Conservation (phyloP, 2,329 filamentous ascomycete species). For the Incumbomyces delicatus region DNA sequence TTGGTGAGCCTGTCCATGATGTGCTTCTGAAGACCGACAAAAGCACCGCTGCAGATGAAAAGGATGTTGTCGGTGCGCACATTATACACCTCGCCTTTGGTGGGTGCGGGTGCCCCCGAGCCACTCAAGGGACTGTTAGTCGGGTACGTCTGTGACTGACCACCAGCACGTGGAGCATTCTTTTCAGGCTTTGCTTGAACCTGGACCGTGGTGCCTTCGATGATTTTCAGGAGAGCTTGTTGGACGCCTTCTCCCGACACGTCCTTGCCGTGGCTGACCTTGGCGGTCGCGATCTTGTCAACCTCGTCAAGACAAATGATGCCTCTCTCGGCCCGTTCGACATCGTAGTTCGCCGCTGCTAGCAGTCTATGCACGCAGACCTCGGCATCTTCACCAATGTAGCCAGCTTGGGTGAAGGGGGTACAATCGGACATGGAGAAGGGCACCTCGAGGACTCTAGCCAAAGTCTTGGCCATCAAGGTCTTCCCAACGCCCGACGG, state of each 20-base stretch:
- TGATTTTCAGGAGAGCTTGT: conserved; percentile 87
- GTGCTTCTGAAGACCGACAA: conserved; percentile 81
- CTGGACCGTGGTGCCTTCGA: conserved; percentile 89
- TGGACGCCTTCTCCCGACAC: conserved; percentile 95
- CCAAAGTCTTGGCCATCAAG: conserved; percentile 80
- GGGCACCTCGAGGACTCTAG: conserved; percentile 85
- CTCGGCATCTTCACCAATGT: conserved; percentile 97
- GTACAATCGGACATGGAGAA: conserved; percentile 96
- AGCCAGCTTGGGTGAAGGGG: conserved; percentile 89
- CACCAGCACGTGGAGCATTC: conserved; percentile 30
- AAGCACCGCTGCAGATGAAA: conserved; percentile 93
- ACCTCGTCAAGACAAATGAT: conserved; percentile 96
- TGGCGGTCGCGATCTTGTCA: conserved; percentile 88
- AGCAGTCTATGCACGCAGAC: conserved; percentile 84
- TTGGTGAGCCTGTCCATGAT: conserved; percentile 80
- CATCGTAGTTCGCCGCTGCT: conserved; percentile 81
- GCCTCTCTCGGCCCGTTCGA: conserved; percentile 73
- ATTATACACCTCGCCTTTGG: conserved; percentile 54
- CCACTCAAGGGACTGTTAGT: conserved; percentile 30
- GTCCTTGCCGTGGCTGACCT: conserved; percentile 80
- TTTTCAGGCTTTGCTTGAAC: conserved; percentile 66
- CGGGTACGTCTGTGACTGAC: conserved; percentile 30
- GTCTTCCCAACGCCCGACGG: conserved; percentile 96
- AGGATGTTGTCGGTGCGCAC: conserved; percentile 93
- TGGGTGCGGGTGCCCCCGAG: conserved; percentile 24